Base-by-base conservation (phyloP, 441 rosid genomes). In the Codiaeum variegatum region DNA sequence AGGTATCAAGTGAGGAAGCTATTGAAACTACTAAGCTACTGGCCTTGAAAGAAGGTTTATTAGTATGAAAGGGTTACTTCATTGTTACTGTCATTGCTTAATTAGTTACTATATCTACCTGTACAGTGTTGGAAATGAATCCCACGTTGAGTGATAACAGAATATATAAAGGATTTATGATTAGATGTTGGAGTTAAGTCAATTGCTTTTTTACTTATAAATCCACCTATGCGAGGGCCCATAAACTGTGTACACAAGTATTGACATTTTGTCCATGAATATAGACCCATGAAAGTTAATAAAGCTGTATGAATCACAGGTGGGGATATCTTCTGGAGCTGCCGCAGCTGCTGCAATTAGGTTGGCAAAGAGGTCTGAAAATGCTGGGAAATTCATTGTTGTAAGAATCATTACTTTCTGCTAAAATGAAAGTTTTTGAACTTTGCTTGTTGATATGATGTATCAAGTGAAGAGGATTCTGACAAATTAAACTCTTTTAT, bases 251-350 rank as follows among this genome's bases (percentile, higher is more conserved):
- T n/a, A n/a, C n/a, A n/a, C n/a, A n/a, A n/a, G n/a, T n/a, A n/a
- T n/a, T n/a, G n/a, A n/a, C n/a, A n/a, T n/a, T n/a, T n/a, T n/a
- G n/a, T n/a, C n/a, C n/a, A n/a, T n/a, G n/a, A n/a, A n/a, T n/a
- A n/a, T n/a, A n/a, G n/a, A n/a, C n/a, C n/a, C n/a, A n/a, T n/a
- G n/a, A n/a, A n/a, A n/a, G n/a, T n/a, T n/a, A n/a, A n/a, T n/a
- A n/a, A n/a, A n/a, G n/a, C n/a, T n/a, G n/a, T n/a, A n/a, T n/a
- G n/a, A n/a, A n/a, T n/a, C 9, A 4, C 80, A 89, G 91, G 90
- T 89, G 2, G 92, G 94, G 15, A 86, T 89, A 72, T 88, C 92
- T 42, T 89, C 92, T 0, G 90, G 92, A 44, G 91, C 90, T 21
- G 90, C 85, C 49, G 77, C 90, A 6, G 85, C 85, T 0, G 90